A percentile compares a stretch with the other conserved stretches of the same genome.
Evolutionary conservation across 2,329 filamentous ascomycete genomes (phyloP).

Genomic region (Ceratocystis alfenasii): DNA sequence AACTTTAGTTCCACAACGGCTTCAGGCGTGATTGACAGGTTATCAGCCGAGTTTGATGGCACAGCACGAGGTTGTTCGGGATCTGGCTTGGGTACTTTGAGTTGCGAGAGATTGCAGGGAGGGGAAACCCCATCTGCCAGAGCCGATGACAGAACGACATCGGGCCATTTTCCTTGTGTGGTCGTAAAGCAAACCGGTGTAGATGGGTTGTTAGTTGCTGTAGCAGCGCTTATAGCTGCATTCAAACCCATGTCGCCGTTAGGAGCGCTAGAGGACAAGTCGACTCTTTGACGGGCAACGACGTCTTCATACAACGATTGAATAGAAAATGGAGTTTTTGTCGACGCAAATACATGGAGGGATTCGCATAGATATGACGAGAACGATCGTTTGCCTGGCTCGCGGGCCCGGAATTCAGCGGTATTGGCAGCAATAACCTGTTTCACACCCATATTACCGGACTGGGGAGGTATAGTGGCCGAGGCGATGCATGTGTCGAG

Average conservation of each 20-base stretch:
- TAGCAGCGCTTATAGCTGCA: constrained; percentile 27
- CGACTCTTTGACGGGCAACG: constrained; percentile 35
- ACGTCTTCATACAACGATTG: constrained; percentile 48
- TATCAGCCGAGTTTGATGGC: constrained; percentile 22
- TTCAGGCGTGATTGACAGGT: constrained; percentile 37
- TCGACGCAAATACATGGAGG: constrained; percentile 41
- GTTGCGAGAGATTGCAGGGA: constrained; percentile 16
- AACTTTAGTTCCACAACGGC: constrained; percentile 46
- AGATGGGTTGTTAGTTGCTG: neutral
- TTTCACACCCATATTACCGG: constrained; percentile 44
- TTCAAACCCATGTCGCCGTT: constrained; percentile 31
- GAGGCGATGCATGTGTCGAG: constrained; percentile 48
- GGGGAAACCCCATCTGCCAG: constrained; percentile 7
- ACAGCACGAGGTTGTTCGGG: constrained; percentile 17
- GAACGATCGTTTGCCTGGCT: constrained; percentile 40
- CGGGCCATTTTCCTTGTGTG: constrained; percentile 41
- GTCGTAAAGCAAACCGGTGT: constrained; percentile 45
- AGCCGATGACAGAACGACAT: constrained; percentile 11
- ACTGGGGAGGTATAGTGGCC: constrained; percentile 33
- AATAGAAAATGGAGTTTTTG: constrained; percentile 39
- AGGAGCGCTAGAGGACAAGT: constrained; percentile 34
- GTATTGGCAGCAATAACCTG: constrained; percentile 51
- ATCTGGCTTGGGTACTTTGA: constrained; percentile 19
- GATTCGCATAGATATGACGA: constrained; percentile 46
- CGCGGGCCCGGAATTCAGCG: constrained; percentile 34